Base-by-base conservation (phyloP, 2,329 filamentous ascomycete genomes). In the Stachybotrys chartarum region DNA sequence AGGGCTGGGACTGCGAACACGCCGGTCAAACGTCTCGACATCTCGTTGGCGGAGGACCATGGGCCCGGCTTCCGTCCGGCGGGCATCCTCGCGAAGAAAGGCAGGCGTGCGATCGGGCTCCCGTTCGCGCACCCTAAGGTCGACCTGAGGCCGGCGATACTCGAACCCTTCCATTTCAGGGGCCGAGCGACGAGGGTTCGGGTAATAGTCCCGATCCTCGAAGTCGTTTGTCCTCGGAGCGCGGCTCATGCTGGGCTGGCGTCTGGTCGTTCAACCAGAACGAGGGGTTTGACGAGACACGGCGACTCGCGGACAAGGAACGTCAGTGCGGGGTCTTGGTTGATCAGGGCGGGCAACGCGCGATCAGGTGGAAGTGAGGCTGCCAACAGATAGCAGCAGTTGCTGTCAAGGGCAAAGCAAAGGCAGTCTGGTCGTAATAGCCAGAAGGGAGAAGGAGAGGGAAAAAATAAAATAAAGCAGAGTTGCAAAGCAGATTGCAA, bases 1-100 rank as follows among this genome's bases (percentile, higher is more conserved):
- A 30, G 76, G 76, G 57, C 70, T 73, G 56, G 74, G 78, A 53
- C 72, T 77, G 52, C 75, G 72, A 47, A 69, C 71, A 54, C 74
- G 75, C 53, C 79, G 72, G 64, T 83, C 79, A 57, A 79, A 63
- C 1, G 77, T 80, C 69, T 83, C 81, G 52, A 82, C 72, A 55
- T 83, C 79, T 50, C 80, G 75, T 60, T 78, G 71, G 53, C 81
- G 77, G 51, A 84, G 72, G 17, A 84, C 80, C 63, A 84, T 67
- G 44, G 76, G 73, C 3, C 80, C 80, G 30, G 75, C 68, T 56
- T 83, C 80, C 30, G 67, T 56, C 14, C 75, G 75, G 55, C 78
- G 73, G 31, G 60, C 66, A 46, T 81, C 78, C 3, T 81, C 76
- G 52, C 79, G 76, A 56, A 83, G 66, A 62, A 82, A 83, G 53